Evolutionary conservation across 2,329 filamentous ascomycete species (phyloP).

Genomic region (Neophaeococcomyces mojaviensis): DNA sequence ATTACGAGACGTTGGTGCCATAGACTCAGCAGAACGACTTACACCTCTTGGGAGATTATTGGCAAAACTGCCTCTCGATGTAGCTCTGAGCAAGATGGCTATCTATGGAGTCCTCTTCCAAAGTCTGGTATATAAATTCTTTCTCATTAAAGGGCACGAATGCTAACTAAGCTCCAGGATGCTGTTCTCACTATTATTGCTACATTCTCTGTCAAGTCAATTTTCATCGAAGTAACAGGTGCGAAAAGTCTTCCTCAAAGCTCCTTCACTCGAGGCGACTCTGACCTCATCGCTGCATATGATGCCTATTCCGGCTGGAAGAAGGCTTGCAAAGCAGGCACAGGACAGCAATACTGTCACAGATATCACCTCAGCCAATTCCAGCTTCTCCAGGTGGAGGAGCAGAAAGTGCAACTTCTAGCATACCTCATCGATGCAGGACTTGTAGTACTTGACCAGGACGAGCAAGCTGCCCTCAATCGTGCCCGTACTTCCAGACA

Average conservation of each 20-base stretch:
- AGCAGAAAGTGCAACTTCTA: constrained; percentile 85
- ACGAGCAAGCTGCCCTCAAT: constrained; percentile 63
- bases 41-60: constrained; percentile 81
- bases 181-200: constrained; percentile 87
- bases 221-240: constrained; percentile 51
- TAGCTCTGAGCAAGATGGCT: constrained; percentile 89
- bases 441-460: constrained; percentile 65
- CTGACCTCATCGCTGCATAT: constrained; percentile 85
- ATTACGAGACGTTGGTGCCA: constrained; percentile 81
- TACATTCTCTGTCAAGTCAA: constrained; percentile 89
- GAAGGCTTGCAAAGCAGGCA: constrained; percentile 63
- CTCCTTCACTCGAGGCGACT: constrained; percentile 77
- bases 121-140: constrained; percentile 49
- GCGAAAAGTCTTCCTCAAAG: constrained; percentile 66
- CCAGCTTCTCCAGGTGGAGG: constrained; percentile 84
- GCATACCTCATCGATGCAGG: constrained; percentile 79
- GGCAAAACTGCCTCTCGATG: constrained; percentile 81
- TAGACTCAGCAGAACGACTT: constrained; percentile 73
- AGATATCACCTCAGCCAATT: constrained; percentile 92
- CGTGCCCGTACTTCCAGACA: constrained; percentile 32
- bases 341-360: constrained; percentile 78
- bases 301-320: constrained; percentile 91
- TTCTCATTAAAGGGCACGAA: not conserved
- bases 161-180: constrained; percentile 41
- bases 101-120: constrained; percentile 79